A percentile compares a stretch with the other conserved stretches of the same genome.
phyloP scores from a whole-genome alignment of 371 early-diverging fungal species.

The Mortierella sp. region DNA sequence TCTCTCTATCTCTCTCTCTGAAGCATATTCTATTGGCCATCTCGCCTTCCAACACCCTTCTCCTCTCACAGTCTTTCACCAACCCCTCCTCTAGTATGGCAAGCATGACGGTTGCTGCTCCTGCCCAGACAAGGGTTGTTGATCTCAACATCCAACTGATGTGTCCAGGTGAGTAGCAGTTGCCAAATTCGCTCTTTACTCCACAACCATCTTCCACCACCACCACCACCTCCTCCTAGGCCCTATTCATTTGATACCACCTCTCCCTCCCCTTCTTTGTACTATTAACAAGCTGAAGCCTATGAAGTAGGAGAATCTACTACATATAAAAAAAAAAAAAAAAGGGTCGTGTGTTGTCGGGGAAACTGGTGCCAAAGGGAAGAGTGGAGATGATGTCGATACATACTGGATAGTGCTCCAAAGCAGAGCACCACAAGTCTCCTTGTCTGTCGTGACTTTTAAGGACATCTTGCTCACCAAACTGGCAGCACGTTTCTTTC shows the following conservation, averaged over 20 bases:
- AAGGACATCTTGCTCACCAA: no score
- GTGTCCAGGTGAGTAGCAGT: conserved; percentile 49
- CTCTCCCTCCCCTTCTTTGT: neutral
- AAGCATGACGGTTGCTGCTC: conserved; percentile 30
- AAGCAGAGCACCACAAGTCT: no score
- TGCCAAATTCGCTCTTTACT: no score
- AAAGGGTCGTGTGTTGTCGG: no score
- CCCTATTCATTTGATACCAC: no score
- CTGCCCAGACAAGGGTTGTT: conserved; percentile 29
- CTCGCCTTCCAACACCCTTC: neutral
- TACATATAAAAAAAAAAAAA: neutral
- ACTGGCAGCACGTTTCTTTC: no score
- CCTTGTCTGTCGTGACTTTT: no score
- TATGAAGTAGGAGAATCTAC: no score
- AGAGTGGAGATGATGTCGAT: no score
- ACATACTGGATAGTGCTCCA: no score
- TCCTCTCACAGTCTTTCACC: neutral
- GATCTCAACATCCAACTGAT: conserved; percentile 48
- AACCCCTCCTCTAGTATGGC: conserved; percentile 15
- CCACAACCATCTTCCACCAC: neutral
- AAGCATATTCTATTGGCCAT: neutral
- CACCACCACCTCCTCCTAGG: no score
- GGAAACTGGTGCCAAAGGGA: no score
- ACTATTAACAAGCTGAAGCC: neutral
- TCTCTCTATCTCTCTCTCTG: neutral